Evolutionary conservation across 2,329 filamentous ascomycete genomes (phyloP).

Genomic region (Lachnellula arida): DNA sequence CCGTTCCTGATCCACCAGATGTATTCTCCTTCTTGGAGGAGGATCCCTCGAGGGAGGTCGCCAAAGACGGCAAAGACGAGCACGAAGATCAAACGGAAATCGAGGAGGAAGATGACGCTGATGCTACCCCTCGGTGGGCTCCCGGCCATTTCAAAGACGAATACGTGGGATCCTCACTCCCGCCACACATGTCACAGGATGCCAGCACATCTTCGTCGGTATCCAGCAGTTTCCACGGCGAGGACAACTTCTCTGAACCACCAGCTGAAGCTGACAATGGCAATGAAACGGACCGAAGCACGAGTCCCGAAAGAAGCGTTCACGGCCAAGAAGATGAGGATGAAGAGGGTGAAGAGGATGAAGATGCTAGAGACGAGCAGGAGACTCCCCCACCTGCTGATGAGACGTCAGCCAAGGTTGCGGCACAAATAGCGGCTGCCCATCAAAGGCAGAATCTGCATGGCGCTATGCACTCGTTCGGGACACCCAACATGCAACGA

Average conservation of each 20-base stretch:
- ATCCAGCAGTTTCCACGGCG: slow-evolving; percentile 28
- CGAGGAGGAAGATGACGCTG: slow-evolving; percentile 4
- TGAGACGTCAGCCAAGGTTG: slow-evolving; percentile 27
- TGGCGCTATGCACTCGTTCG: slow-evolving; percentile 22
- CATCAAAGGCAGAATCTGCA: slow-evolving; percentile 27
- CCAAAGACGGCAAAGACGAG: not conserved
- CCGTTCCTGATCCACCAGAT: slow-evolving; percentile 28
- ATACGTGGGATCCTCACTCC: slow-evolving; percentile 8
- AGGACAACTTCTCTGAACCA: slow-evolving; percentile 34
- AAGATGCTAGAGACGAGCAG: not conserved
- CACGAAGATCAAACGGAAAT: slow-evolving; percentile 1
- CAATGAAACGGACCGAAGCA: slow-evolving; percentile 43
- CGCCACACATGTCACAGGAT: slow-evolving; percentile 22
- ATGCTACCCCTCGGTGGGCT: slow-evolving; percentile 14
- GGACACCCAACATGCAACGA: slow-evolving; percentile 37
- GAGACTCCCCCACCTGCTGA: slow-evolving; percentile 12
- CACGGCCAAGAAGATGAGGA: slow-evolving; percentile 27
- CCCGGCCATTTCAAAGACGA: slow-evolving; percentile 6
- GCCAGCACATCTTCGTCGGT: slow-evolving; percentile 32
- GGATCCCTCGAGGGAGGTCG: slow-evolving; percentile 7
- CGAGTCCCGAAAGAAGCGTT: slow-evolving; percentile 40
- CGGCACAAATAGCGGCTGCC: slow-evolving; percentile 29
- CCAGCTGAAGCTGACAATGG: slow-evolving; percentile 32
- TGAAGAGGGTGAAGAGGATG: not conserved
- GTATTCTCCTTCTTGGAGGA: slow-evolving; percentile 28